These are phyloP conservation scores for Candida michaelii DNA, from an alignment of 805 yeast species.

Conservation along the genomic window DNA sequence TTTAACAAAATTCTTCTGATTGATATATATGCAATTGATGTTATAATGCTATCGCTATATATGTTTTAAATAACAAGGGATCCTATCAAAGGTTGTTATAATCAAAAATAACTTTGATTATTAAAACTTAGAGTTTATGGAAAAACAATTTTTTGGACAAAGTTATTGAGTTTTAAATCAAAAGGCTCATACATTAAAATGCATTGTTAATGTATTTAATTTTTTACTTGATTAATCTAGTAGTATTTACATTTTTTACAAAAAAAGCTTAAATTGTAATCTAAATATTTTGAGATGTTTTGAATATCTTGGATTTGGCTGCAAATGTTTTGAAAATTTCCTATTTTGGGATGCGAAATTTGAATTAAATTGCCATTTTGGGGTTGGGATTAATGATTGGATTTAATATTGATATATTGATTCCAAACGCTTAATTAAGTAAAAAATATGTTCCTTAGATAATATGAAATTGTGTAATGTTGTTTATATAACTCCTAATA, in stretches of 20 bases:
- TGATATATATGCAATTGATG: background rate
- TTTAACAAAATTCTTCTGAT: background rate
- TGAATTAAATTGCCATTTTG: background rate
- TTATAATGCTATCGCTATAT: no score
- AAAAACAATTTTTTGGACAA: background rate
- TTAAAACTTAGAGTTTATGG: background rate
- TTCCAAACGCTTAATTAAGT: no score
- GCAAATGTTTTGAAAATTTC: slow-evolving; percentile 10
- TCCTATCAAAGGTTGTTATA: background rate
- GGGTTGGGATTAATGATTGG: background rate
- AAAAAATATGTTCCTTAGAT: no score
- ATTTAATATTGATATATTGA: no score
- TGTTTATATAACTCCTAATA: no score
- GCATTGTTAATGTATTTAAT: slow-evolving; percentile 4
- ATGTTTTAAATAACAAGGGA: no score
- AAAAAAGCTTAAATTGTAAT: slow-evolving; percentile 5
- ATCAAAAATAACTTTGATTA: background rate
- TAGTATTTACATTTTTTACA: slow-evolving; percentile 12
- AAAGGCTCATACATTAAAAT: background rate
- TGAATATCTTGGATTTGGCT: slow-evolving; percentile 2
- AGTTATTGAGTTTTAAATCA: slow-evolving; percentile 5
- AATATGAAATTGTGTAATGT: no score
- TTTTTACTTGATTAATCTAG: slow-evolving; percentile 13
- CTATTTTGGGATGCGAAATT: slow-evolving; percentile 3
- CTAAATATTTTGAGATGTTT: slow-evolving; percentile 7